Evolutionary conservation across 73 alveolate genomes (phyloP).

Genomic region (Paramecium pentaurelia): DNA sequence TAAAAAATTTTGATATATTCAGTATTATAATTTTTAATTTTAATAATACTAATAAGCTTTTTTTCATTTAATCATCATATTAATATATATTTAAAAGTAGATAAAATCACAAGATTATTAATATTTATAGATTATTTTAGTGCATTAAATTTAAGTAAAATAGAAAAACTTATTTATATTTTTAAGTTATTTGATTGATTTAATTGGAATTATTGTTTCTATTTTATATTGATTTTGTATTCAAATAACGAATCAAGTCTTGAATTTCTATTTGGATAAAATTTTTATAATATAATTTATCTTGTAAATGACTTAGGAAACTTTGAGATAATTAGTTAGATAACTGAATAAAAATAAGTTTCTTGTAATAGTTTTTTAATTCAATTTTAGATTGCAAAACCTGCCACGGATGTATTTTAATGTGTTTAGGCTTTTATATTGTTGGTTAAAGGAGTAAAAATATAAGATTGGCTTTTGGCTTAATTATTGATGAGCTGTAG

Average conservation of each 20-base stretch:
- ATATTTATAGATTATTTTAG: too few species aligned
- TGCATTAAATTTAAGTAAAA: too few species aligned
- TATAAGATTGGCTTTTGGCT: slow-evolving; percentile 48
- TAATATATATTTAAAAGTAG: too few species aligned
- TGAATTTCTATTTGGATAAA: not conserved
- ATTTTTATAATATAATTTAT: not conserved
- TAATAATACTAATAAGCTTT: not conserved
- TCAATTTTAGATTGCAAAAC: slow-evolving; percentile 21
- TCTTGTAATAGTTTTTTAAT: not conserved
- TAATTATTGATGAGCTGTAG: not conserved
- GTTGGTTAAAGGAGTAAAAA: slow-evolving; percentile 38
- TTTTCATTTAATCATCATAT: too few species aligned
- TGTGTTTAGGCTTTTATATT: slow-evolving; percentile 8
- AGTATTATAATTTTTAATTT: not conserved
- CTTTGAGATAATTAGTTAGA: not conserved
- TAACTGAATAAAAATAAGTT: not conserved
- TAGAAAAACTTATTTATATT: too few species aligned
- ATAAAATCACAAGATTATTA: too few species aligned
- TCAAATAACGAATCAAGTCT: not conserved
- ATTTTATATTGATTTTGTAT: not conserved
- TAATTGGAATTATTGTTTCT: too few species aligned
- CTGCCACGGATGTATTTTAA: slow-evolving; percentile 20
- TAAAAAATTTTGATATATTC: not conserved
- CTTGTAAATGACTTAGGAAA: slow-evolving; percentile 10
- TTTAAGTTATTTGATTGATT: not conserved